A percentile compares a stretch with the other conserved stretches of the same genome.
Evolutionary conservation across 106 monocot species (phyloP).

Genomic region (Dioscorea dumetorum): DNA sequence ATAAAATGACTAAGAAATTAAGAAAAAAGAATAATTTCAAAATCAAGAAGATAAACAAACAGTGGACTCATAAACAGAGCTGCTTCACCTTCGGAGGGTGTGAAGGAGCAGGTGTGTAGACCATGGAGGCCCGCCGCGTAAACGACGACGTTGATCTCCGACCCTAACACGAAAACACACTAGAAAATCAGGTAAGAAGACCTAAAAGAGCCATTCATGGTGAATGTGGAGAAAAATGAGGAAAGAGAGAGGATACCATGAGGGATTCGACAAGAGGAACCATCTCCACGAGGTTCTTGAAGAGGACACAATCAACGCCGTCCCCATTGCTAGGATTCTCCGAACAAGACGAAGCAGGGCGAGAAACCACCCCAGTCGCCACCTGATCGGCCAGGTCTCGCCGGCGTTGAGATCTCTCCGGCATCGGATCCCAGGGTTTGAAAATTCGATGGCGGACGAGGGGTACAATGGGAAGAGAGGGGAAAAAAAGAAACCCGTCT

Average conservation of each 20-base stretch:
- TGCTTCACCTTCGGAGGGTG: slow-evolving; percentile 35
- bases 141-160: slow-evolving; percentile 52
- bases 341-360: slow-evolving; percentile 3
- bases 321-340: slow-evolving; percentile 15
- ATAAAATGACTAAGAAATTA: too few relatives aligned
- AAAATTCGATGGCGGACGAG: neutral
- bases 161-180: slow-evolving; percentile 24
- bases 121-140: slow-evolving; percentile 62
- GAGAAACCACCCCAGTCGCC: neutral
- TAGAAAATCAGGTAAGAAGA: neutral
- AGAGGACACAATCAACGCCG: slow-evolving; percentile 73
- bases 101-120: slow-evolving; percentile 66
- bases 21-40: too few relatives aligned
- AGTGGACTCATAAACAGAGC: neutral
- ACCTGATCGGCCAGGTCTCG: neutral
- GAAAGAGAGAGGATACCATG: slow-evolving; percentile 41
- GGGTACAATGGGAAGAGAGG: neutral
- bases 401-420: neutral
- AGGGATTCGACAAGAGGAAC: slow-evolving; percentile 93
- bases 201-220: neutral
- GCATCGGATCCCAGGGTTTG: slow-evolving; percentile 1
- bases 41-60: neutral
- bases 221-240: too few relatives aligned
- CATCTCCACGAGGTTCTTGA: slow-evolving; percentile 91
- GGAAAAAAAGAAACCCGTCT: too few relatives aligned